phyloP scores from a whole-genome alignment of 345 rosid species.

The Rubroshorea leprosula region DNA sequence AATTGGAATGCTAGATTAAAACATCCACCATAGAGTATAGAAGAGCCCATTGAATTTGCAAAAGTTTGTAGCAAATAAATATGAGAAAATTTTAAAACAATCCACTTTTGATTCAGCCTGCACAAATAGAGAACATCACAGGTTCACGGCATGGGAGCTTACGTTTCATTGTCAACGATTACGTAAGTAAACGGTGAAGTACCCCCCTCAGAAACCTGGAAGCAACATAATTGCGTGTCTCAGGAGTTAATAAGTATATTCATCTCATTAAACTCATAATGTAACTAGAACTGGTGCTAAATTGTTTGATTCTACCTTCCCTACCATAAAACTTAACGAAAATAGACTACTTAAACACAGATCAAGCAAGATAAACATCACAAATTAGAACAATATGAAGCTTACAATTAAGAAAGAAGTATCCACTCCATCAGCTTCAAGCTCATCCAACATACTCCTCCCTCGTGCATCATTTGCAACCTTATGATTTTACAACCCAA shows the following conservation, averaged over 20 bases:
- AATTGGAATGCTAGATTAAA: too few species aligned
- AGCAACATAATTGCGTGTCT: conserved; percentile 4
- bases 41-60: too few species aligned
- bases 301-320: neutral
- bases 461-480: conserved; percentile 58
- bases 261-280: neutral
- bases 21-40: too few species aligned
- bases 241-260: neutral
- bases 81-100: too few species aligned
- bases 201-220: conserved; percentile 72
- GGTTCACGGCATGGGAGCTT: conserved; percentile 34
- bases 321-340: neutral
- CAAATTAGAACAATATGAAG: neutral
- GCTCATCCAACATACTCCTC: conserved; percentile 43
- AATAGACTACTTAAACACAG: too few species aligned
- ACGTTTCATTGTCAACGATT: conserved; percentile 77
- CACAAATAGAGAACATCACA: neutral
- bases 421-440: conserved; percentile 51
- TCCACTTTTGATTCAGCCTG: neutral
- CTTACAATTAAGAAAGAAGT: conserved; percentile 60
- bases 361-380: neutral
- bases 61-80: too few species aligned
- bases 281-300: neutral
- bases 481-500: conserved; percentile 16
- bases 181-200: conserved; percentile 80